Evolutionary conservation across 83 land plant species (phyloP).

Genomic region (Diphasiastrum complanatum): DNA sequence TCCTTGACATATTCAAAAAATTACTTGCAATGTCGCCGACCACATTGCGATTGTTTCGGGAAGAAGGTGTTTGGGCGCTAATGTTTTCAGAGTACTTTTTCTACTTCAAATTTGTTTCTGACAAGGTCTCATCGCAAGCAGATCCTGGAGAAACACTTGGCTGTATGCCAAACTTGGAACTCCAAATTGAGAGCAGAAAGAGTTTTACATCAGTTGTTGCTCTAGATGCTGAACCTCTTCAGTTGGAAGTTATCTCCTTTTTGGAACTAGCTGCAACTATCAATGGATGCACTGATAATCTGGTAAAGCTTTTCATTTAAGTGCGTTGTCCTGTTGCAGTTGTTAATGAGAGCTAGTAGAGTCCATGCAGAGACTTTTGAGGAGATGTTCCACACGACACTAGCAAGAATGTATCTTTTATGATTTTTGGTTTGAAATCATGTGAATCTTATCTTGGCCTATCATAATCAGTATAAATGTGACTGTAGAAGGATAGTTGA

Average conservation of each 20-base stretch:
- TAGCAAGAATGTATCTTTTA: too few relatives aligned
- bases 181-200: conserved; percentile 9
- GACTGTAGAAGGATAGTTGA: too few relatives aligned
- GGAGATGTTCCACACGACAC: too few relatives aligned
- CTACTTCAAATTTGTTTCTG: conserved; percentile 53
- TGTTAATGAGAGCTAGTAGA: too few relatives aligned
- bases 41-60: conserved; percentile 57
- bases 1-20: conserved; percentile 61
- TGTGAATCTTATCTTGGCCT: too few relatives aligned
- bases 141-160: conserved; percentile 7
- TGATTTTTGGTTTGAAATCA: too few relatives aligned
- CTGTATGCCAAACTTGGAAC: conserved; percentile 8
- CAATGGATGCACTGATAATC: conserved; percentile 48
- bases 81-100: conserved; percentile 89
- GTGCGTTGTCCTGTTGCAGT: conserved; percentile 12
- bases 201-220: conserved; percentile 9
- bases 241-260: conserved; percentile 81
- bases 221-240: conserved; percentile 43
- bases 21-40: conserved; percentile 56
- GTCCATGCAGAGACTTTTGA: too few relatives aligned
- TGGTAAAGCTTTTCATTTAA: conserved; percentile 37
- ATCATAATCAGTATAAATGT: too few relatives aligned
- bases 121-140: conserved; percentile 4
- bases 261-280: conserved; percentile 83
- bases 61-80: conserved; percentile 84